These are phyloP conservation scores for Antitrichia curtipendula DNA, from an alignment of 225 moss, liverwort and hornwort genomes.

Conservation along the genomic window DNA sequence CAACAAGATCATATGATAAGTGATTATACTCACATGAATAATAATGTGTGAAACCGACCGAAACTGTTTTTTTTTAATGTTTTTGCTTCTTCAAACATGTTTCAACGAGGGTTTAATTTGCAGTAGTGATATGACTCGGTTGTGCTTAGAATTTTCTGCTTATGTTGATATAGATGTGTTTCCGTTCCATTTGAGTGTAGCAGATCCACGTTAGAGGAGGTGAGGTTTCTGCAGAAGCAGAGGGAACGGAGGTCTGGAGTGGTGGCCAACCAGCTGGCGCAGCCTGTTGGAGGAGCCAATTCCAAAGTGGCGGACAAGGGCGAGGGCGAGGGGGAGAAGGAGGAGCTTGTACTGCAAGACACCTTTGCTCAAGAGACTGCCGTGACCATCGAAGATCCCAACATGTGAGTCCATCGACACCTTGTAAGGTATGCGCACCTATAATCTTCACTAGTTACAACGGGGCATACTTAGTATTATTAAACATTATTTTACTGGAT, in stretches of 20 bases:
- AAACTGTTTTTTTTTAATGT: neutral
- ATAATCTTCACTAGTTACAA: neutral
- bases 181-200: neutral
- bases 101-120: neutral
- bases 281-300: conserved; percentile 23
- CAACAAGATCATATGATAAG: neutral
- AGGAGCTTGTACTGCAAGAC: conserved; percentile 93
- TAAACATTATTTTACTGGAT: too few species aligned
- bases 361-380: conserved; percentile 37
- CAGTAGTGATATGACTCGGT: too few species aligned
- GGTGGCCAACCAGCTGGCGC: conserved; percentile 39
- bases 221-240: conserved; percentile 77
- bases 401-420: conserved; percentile 41
- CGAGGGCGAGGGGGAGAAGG: conserved; percentile 84
- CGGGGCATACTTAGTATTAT: neutral
- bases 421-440: neutral
- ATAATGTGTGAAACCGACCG: neutral
- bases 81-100: neutral
- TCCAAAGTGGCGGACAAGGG: conserved; percentile 59
- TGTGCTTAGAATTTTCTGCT: neutral
- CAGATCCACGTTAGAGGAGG: conserved; percentile 84
- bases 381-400: conserved; percentile 87
- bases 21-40: neutral
- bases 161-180: neutral
- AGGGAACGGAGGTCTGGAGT: conserved; percentile 47